Evolutionary conservation across 2,329 filamentous ascomycete genomes (phyloP), one percentile per base, ranked within the genome.

Genomic region (Exserohilum turcica): DNA sequence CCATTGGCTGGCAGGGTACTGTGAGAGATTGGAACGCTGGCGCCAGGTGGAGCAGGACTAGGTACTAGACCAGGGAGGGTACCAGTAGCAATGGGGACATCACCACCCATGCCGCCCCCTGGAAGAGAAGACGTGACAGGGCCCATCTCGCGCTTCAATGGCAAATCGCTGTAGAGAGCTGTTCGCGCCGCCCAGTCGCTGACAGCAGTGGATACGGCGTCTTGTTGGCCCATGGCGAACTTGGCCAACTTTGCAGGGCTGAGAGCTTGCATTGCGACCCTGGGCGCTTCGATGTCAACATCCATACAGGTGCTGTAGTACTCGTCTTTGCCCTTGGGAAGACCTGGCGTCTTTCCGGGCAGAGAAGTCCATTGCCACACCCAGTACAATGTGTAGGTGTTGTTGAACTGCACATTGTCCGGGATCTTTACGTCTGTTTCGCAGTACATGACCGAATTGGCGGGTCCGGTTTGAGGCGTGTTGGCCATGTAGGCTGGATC

Each of bases 361-460:
- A 56, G 52, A 6, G 65, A 65, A 77, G 75, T 68, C 91, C 92
- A 99, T 74, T 96, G 89, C 94, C 94, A 97, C 39, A 97, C 88
- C 93, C 93, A 97, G 80, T 96, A 96, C 45, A 96, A 77, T 3
- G 91, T 93, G 72, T 92, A 90, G 24, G 82, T 81, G 27, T 86
- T 83, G 38, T 86, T 85, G 8, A 79, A 73, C n/a, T 82, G 74
- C 40, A 85, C 78, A 63, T 89, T 83, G 5, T 79, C 69, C 0
- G 94, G 94, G 12, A 99, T 78, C 67, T 86, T 81, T 42, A 97
- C 78, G 68, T 94, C 87, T 31, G 87, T 87, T 74, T 97, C 92
- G 76, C 94, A 97, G 78, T 82, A 87, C 44, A 92, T 79, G 64
- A 88, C 84, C 39, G 76, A 75, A 46, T 74, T 71, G 29, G 67